These are phyloP conservation scores for Pilatotrama ljubarskyi DNA, from an alignment of 768 basidiomycete species.

Conservation along the genomic window DNA sequence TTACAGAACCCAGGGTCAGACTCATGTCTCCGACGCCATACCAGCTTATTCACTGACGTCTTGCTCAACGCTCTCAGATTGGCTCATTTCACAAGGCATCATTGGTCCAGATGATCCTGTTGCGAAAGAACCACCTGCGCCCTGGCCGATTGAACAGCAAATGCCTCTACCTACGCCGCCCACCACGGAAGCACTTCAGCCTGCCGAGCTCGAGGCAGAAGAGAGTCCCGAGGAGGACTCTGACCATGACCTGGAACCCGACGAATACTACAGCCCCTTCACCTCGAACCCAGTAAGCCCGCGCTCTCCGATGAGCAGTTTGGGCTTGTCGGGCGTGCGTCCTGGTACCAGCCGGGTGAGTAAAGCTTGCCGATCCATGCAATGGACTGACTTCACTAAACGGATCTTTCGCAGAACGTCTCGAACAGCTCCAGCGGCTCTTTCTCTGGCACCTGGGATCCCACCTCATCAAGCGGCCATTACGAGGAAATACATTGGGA, in stretches of 20 bases:
- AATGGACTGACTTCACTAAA: not conserved
- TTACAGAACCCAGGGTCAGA: slow-evolving; percentile 55
- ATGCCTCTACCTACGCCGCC: not conserved
- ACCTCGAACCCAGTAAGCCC: not conserved
- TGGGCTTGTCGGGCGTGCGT: not conserved
- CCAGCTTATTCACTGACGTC: not conserved
- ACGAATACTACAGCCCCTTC: not conserved
- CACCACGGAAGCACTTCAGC: not conserved
- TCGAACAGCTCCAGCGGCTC: slow-evolving; percentile 11
- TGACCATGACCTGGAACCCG: not conserved
- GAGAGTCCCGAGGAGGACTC: not conserved
- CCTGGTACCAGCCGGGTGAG: slow-evolving; percentile 7
- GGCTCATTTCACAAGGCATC: slow-evolving; percentile 28
- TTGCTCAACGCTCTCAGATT: slow-evolving; percentile 15
- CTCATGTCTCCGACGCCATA: not conserved
- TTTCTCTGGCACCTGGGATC: slow-evolving; percentile 20
- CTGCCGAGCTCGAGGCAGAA: not conserved
- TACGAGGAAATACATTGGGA: slow-evolving; percentile 7
- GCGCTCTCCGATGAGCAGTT: not conserved
- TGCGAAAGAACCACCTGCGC: not conserved
- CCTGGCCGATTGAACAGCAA: not conserved
- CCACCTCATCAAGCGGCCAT: not conserved
- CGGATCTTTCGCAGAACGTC: not conserved
- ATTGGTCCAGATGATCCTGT: slow-evolving; percentile 9
- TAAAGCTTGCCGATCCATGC: not conserved